Evolutionary conservation across 176 grass and related monocot species (phyloP).

Genomic region (Zoysia japonica): DNA sequence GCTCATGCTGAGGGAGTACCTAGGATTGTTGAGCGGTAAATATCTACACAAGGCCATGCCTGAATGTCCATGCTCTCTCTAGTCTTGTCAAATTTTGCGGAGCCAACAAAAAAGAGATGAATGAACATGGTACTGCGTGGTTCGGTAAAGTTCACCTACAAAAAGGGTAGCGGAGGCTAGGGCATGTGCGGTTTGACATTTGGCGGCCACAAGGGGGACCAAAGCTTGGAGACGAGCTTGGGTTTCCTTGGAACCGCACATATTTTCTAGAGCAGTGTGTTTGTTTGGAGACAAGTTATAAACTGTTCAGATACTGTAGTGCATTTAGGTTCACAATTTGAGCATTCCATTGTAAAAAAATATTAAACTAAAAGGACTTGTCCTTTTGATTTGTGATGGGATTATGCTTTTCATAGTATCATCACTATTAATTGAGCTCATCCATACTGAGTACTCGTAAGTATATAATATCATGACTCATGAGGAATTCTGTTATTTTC

Average conservation of each 20-base stretch:
- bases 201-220: not conserved
- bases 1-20: not conserved
- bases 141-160: not conserved
- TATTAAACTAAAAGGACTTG: not conserved
- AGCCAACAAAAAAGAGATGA: not conserved
- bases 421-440: not conserved
- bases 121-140: not conserved
- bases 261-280: too few relatives aligned
- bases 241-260: not conserved
- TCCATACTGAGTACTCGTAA: not conserved
- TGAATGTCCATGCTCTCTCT: not conserved
- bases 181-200: slow-evolving; percentile 2
- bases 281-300: too few relatives aligned
- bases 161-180: not conserved
- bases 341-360: not conserved
- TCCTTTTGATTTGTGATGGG: not conserved
- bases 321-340: too few relatives aligned
- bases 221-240: not conserved
- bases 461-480: too few relatives aligned
- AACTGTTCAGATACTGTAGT: too few relatives aligned
- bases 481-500: too few relatives aligned
- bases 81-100: not conserved
- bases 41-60: not conserved
- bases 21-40: not conserved
- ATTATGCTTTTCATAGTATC: not conserved